Conservation (phyloP, 345 rosid species). For the Sonneratia caseolaris region DNA sequence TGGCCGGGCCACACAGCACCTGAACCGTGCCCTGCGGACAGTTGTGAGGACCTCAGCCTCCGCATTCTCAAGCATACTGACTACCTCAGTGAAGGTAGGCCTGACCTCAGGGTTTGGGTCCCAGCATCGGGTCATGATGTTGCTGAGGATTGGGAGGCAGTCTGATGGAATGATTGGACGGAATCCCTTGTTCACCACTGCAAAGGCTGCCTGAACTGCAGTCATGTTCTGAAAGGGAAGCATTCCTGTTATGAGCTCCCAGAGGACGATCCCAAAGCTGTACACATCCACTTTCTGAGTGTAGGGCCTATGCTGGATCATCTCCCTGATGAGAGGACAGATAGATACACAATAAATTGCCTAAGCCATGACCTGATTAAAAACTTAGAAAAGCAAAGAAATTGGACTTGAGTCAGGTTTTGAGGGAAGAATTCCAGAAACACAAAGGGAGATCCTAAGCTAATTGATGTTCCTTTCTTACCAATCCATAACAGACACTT, state of each 20-base stretch:
- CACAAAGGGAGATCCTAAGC: neutral
- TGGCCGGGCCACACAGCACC: slow-evolving; percentile 35
- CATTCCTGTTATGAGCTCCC: slow-evolving; percentile 38
- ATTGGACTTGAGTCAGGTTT: neutral
- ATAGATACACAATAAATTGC: neutral
- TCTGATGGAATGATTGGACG: slow-evolving; percentile 27
- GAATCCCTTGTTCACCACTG: slow-evolving; percentile 33
- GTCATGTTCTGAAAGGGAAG: slow-evolving; percentile 39
- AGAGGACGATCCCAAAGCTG: slow-evolving; percentile 39
- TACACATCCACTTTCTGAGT: slow-evolving; percentile 41
- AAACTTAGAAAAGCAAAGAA: neutral
- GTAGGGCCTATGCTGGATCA: slow-evolving; percentile 38
- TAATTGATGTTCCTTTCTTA: neutral
- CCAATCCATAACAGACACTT: neutral
- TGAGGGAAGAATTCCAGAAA: neutral
- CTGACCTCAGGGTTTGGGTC: slow-evolving; percentile 32
- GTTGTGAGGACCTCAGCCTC: slow-evolving; percentile 29
- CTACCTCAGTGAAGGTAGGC: slow-evolving; percentile 28
- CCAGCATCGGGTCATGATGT: slow-evolving; percentile 36
- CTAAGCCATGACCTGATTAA: neutral
- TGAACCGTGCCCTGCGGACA: slow-evolving; percentile 38
- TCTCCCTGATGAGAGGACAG: slow-evolving; percentile 20
- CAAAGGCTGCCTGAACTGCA: slow-evolving; percentile 39
- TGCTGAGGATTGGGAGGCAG: slow-evolving; percentile 25
- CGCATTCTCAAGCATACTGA: slow-evolving; percentile 26